These are phyloP conservation scores for Penicillium fuscoglaucum DNA, from an alignment of 2,329 filamentous ascomycete species.

Conservation along the genomic window DNA sequence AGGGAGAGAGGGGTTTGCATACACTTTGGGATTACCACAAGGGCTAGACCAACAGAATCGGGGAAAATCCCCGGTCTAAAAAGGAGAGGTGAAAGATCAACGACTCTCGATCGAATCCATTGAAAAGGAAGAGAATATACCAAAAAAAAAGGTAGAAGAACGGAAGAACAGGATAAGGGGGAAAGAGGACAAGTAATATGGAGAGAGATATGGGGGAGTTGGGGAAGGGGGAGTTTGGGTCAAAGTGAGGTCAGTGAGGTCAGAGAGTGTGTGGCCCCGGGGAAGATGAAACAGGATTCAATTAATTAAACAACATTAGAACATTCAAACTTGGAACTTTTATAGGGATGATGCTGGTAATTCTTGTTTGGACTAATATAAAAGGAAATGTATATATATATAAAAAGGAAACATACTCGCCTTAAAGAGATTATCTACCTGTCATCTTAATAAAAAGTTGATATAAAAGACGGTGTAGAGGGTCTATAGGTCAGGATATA, in stretches of 20 bases:
- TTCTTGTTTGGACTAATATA: not conserved
- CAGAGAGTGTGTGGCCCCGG: not conserved
- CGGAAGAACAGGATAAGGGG: too few species aligned
- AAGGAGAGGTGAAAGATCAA: not conserved
- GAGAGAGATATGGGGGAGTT: not conserved
- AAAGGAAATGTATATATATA: not conserved
- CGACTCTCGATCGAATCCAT: conserved; percentile 10
- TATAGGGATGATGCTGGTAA: not conserved
- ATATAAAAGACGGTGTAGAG: conserved; percentile 23
- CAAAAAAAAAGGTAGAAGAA: not conserved
- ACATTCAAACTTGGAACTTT: not conserved
- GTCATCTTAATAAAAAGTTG: not conserved
- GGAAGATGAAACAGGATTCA: conserved; percentile 10
- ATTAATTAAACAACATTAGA: not conserved
- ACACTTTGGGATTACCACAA: not conserved
- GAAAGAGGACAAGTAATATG: not conserved
- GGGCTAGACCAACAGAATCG: not conserved
- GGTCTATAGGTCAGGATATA: not conserved
- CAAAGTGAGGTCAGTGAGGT: conserved; percentile 10
- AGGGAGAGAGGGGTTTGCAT: conserved; percentile 3
- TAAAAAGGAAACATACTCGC: not conserved
- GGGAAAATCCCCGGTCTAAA: not conserved
- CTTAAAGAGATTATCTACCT: not conserved
- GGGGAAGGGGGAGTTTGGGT: not conserved
- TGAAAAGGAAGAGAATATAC: not conserved